Evolutionary conservation across 2,329 filamentous ascomycete species (phyloP).

Genomic region (Aspergillus fumigatiaffinis): DNA sequence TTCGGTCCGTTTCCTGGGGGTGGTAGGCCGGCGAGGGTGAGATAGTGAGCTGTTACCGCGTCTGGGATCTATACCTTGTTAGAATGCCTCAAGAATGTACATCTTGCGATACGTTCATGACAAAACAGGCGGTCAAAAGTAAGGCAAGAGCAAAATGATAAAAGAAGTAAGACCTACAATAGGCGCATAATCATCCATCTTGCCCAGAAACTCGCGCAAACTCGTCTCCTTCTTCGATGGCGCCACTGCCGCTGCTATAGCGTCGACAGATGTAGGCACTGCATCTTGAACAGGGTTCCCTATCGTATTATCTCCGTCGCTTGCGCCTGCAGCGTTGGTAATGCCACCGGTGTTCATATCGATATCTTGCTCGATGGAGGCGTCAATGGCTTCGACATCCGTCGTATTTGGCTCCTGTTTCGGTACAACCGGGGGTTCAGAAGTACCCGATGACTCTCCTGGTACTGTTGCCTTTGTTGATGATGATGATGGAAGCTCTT

Average conservation of each 20-base stretch:
- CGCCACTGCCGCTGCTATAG: constrained; percentile 47
- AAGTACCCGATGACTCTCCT: constrained; percentile 10
- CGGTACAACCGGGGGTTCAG: constrained; percentile 15
- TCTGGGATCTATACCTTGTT: constrained; percentile 74
- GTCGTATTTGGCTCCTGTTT: constrained; percentile 23
- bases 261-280: constrained; percentile 31
- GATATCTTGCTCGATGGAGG: constrained; percentile 35
- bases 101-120: not conserved
- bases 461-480: constrained; percentile 11
- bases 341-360: constrained; percentile 28
- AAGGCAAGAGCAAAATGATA: not conserved
- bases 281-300: constrained; percentile 19
- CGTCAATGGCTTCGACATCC: constrained; percentile 26
- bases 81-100: not conserved
- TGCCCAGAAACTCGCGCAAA: constrained; percentile 83
- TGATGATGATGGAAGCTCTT: constrained; percentile 20
- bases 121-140: not conserved
- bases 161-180: constrained; percentile 61
- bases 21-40: constrained; percentile 90
- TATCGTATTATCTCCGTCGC: constrained; percentile 11
- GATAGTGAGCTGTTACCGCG: constrained; percentile 96
- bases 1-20: constrained; percentile 81
- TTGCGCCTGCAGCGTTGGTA: constrained; percentile 14
- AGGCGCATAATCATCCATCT: constrained; percentile 98
- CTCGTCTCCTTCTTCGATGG: constrained; percentile 87